Percentiles rank a stretch among this genome's conserved stretches.
Conservation (phyloP, 306 rosid species). For the Senna siamea region DNA sequence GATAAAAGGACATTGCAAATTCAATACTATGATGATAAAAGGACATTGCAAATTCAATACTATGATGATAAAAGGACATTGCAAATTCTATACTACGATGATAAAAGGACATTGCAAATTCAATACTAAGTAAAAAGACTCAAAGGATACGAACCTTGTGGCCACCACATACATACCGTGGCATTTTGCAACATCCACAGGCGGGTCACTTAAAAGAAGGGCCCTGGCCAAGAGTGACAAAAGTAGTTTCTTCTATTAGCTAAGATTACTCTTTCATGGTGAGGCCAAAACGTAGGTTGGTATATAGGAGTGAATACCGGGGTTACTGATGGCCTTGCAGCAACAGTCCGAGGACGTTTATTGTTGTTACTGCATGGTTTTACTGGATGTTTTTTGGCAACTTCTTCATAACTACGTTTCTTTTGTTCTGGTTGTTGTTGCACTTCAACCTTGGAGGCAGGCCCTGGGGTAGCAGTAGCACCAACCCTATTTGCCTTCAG, state of each 20-base stretch:
- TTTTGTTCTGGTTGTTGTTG: background rate
- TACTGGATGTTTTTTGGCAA: background rate
- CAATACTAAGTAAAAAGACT: background rate
- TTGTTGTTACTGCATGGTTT: constrained; percentile 4
- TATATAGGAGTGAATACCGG: background rate
- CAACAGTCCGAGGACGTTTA: constrained; percentile 39
- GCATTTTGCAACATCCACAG: background rate
- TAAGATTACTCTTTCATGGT: background rate
- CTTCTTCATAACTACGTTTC: background rate
- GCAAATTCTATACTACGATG: background rate
- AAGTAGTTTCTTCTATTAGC: background rate
- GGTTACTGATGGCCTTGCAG: background rate
- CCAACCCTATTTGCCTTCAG: constrained; percentile 32
- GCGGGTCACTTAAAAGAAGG: constrained; percentile 6
- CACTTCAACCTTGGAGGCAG: constrained; percentile 6
- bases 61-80: background rate
- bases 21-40: background rate
- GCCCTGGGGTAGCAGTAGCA: background rate
- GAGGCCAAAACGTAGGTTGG: background rate
- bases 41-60: background rate
- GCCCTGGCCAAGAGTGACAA: background rate
- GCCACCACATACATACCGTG: background rate
- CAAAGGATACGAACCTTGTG: background rate
- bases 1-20: too few species aligned
- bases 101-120: background rate